These are phyloP conservation scores for Hypoxylon perforatum DNA, from an alignment of 495 filamentous ascomycete genomes.

Conservation along the genomic window DNA sequence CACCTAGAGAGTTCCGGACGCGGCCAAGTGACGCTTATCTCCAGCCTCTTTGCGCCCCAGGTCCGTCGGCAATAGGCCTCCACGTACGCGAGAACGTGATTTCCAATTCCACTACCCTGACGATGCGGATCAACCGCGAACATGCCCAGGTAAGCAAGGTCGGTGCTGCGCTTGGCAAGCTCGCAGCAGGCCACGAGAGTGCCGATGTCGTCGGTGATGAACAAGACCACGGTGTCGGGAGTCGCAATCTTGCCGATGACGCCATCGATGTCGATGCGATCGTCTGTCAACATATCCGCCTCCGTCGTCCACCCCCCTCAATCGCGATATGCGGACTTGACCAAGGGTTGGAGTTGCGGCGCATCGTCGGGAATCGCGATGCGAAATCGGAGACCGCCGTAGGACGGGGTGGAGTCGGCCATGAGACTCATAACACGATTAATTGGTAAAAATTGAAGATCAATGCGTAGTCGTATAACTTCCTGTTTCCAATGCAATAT, in stretches of 20 bases:
- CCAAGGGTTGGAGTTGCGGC: constrained; percentile 3
- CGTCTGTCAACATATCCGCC: constrained; percentile 1
- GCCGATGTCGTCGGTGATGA: constrained; percentile 41
- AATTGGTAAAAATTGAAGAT: no score
- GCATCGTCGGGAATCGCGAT: constrained; percentile 12
- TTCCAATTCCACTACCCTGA: constrained; percentile 55
- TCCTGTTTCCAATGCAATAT: no score
- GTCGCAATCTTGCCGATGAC: constrained; percentile 54
- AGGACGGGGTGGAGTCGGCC: background rate
- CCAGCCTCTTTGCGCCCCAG: constrained; percentile 47
- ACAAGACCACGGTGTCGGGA: constrained; percentile 49
- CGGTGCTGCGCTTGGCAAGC: constrained; percentile 28
- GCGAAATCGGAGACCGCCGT: constrained; percentile 8
- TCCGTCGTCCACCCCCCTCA: constrained; percentile 12
- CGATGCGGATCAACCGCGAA: constrained; percentile 53
- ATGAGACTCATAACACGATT: no score
- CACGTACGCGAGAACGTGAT: constrained; percentile 52
- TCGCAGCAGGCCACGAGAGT: constrained; percentile 51
- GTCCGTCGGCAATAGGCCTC: constrained; percentile 49
- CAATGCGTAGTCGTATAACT: no score
- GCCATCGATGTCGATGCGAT: constrained; percentile 37
- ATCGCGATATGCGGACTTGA: constrained; percentile 14
- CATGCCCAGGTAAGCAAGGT: constrained; percentile 52
- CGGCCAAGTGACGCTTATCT: constrained; percentile 55
- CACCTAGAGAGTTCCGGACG: constrained; percentile 54